Evolutionary conservation across 2,329 filamentous ascomycete species (phyloP), one percentile per base, ranked within the genome.

Genomic region (Kalaharituber pfeilii): DNA sequence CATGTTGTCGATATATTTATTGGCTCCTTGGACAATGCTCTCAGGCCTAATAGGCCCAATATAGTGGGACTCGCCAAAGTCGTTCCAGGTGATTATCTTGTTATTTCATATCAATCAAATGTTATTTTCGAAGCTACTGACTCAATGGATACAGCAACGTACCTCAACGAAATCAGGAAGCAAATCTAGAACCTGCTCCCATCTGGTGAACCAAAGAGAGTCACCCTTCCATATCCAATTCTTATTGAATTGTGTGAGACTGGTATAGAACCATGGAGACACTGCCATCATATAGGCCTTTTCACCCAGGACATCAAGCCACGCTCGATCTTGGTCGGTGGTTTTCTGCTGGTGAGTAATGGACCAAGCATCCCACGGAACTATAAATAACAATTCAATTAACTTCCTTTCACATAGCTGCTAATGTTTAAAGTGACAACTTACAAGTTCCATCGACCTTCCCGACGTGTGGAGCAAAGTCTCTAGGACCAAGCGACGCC

Each of bases 141-240:
- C 9, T n/a, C n/a, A 9, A 36, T 47, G 42, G 13, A 25, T 13
- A 22, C 24, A 13, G 6, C 11, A 15, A 24, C 58, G 47, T 62
- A 67, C 66, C 63, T 74, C 69, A 30, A 79, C 71, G 49, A 73
- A 74, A 24, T 73, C 69, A 0, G 77, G 75, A 53, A 70, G 62
- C 0, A 78, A 55, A 1, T 71, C 66, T 22, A 77, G 61, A 1
- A 74, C 70, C 56, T 78, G 70, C 51, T 70, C 66, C 78, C 78
- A 81, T 7, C 78, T 73, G 53, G 76, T 69, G 57, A 71, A 73
- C 77, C 79, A 82, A 11, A 81, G 65, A 53, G 73, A 69, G 59
- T 81, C 78, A n/a, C 76, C 75, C 22, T 72, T 71, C 70, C 75
- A 82, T 5, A 80, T 68, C 77, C 78, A 82, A 62, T 79, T 78